Conservation (phyloP, 2,329 filamentous ascomycete genomes). For the Curvularia hawaiiensis region DNA sequence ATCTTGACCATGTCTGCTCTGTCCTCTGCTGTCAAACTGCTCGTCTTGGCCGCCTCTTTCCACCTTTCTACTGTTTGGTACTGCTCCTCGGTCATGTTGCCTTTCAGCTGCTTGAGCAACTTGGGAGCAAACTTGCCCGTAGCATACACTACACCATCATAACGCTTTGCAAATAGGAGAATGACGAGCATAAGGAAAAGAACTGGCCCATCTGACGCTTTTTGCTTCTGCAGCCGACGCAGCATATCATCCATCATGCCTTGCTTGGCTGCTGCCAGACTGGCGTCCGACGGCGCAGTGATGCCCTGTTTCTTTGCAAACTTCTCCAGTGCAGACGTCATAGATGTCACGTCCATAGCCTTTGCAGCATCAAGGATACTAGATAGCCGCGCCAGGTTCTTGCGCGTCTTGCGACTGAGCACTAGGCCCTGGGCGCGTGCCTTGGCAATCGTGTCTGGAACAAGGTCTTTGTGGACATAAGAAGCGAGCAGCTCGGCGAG, state of each 20-base stretch:
- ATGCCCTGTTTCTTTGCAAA: constrained; percentile 44
- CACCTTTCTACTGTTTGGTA: constrained; percentile 42
- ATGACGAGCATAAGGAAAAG: constrained; percentile 47
- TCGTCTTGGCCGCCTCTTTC: constrained; percentile 47
- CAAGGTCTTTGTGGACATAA: constrained; percentile 41
- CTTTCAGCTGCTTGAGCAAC: constrained; percentile 45
- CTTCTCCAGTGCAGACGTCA: constrained; percentile 33
- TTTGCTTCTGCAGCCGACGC: constrained; percentile 42
- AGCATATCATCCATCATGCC: constrained; percentile 40
- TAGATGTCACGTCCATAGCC: constrained; percentile 11
- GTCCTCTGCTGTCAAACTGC: constrained; percentile 38
- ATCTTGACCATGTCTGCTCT: constrained; percentile 41
- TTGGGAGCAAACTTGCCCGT: constrained; percentile 50
- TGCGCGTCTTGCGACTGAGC: constrained; percentile 38
- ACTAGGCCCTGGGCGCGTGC: constrained; percentile 38
- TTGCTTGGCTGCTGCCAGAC: constrained; percentile 29
- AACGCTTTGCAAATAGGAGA: constrained; percentile 37
- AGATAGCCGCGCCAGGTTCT: constrained; percentile 39
- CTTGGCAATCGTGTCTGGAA: constrained; percentile 41
- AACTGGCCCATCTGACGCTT: constrained; percentile 41
- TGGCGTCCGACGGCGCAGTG: constrained; percentile 3
- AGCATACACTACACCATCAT: constrained; percentile 46
- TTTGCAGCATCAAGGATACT: constrained; percentile 24
- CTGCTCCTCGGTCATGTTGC: constrained; percentile 23
- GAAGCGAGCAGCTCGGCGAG: constrained; percentile 39